Base-by-base conservation (phyloP, 208 protist species). In the Crithidia bombi region DNA sequence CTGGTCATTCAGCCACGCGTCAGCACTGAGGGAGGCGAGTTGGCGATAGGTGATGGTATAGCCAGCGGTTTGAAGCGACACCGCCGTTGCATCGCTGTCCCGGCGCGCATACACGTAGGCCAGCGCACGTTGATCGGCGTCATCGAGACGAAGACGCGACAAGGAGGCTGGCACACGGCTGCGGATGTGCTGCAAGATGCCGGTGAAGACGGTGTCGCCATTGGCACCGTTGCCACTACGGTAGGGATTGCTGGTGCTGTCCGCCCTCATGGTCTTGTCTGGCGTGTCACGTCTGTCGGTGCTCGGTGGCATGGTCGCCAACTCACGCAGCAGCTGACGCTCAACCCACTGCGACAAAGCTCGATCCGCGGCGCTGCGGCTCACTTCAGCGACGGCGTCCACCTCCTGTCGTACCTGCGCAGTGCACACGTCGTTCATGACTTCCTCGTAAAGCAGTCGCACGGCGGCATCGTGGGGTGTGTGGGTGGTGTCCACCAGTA, bases 1-100 rank as follows among this genome's bases (percentile, higher is more conserved):
- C 57, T 95, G 86, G 55, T 95, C 89, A 52, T 89, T 95, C 7
- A 95, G 65, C 89, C 89, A 95, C 63, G 41, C 44, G 0, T 72
- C 55, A 11, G 86, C 78, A 1, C 61, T 55, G 36, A 95, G 65
- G 12, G 89, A 84, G 14, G 80, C 59, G 10, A 95, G 75, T 59
- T 92, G 82, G 55, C 64, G 58, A 59, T 86, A 91, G 6, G 80
- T 90, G 51, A 95, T 79, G 38, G 32, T 59, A 46, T 82, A 72
- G 12, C 86, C 83, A 0, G 36, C 74, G 10, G 57, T 81, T 33
- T 68, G 54, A 15, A 86, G 64, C 32, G 51, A 49, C 14, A 75
- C 66, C 17, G 86, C 85, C 11, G 63, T 58, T 12, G 54, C 73
- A 17, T 89, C 35, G 63, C 61, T 76, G 28, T 78, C 51, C 15